Evolutionary conservation across 768 basidiomycete species (phyloP).

Genomic region (Suillus subaureus): DNA sequence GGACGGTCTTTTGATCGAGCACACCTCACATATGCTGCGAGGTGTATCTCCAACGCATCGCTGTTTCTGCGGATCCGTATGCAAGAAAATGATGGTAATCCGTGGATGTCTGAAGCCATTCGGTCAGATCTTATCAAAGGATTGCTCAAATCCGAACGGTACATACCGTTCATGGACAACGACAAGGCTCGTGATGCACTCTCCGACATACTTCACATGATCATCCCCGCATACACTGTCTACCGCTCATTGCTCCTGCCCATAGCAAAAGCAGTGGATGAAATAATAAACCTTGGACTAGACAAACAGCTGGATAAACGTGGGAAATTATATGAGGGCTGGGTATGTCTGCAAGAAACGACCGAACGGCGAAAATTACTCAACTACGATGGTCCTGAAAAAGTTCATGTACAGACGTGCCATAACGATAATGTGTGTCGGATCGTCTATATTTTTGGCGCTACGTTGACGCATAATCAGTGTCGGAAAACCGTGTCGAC

Average conservation of each 20-base stretch:
- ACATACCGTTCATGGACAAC: slow-evolving; percentile 23
- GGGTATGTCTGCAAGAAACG: slow-evolving; percentile 21
- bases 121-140: slow-evolving; percentile 22
- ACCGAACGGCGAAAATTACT: slow-evolving; percentile 23
- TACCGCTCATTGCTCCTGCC: slow-evolving; percentile 27
- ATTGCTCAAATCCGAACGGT: slow-evolving; percentile 26
- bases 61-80: slow-evolving; percentile 21
- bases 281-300: slow-evolving; percentile 9
- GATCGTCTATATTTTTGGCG: background rate
- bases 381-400: slow-evolving; percentile 16
- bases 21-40: slow-evolving; percentile 17
- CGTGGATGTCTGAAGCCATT: slow-evolving; percentile 29
- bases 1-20: slow-evolving; percentile 17
- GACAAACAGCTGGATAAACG: slow-evolving; percentile 17
- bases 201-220: slow-evolving; percentile 15
- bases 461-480: slow-evolving; percentile 10
- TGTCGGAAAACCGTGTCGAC: slow-evolving; percentile 23
- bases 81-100: slow-evolving; percentile 27
- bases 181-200: slow-evolving; percentile 10
- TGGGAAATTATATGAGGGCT: slow-evolving; percentile 24
- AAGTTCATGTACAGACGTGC: slow-evolving; percentile 27
- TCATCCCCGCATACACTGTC: slow-evolving; percentile 27
- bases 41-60: slow-evolving; percentile 25
- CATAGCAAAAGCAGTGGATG: slow-evolving; percentile 15
- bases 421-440: slow-evolving; percentile 25